Evolutionary conservation across 768 basidiomycete genomes (phyloP).

Genomic region (Podaxis mareebaensis): DNA sequence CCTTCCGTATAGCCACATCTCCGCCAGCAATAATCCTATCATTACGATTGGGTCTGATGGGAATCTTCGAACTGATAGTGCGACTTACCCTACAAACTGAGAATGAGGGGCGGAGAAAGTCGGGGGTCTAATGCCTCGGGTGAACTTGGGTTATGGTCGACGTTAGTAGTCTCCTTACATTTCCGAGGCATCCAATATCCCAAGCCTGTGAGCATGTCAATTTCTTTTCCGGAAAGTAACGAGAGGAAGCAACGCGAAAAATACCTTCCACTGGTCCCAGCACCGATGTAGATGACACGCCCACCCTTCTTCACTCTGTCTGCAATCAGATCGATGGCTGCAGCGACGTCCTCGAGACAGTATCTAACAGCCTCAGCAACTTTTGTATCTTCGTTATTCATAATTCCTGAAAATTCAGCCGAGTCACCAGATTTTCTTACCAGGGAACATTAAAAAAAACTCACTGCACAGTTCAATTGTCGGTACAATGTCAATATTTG

Average conservation of each 20-base stretch:
- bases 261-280: slow-evolving; percentile 36
- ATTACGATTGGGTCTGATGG: not conserved
- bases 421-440: not conserved
- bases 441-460: slow-evolving; percentile 4
- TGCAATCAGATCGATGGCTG: slow-evolving; percentile 30
- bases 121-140: slow-evolving; percentile 22
- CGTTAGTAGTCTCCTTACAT: slow-evolving; percentile 20
- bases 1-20: slow-evolving; percentile 29
- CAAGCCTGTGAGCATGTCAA: slow-evolving; percentile 22
- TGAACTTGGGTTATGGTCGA: not conserved
- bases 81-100: slow-evolving; percentile 26
- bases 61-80: not conserved
- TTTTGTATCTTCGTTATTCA: slow-evolving; percentile 30
- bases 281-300: slow-evolving; percentile 35
- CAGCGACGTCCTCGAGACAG: slow-evolving; percentile 29
- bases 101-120: slow-evolving; percentile 28
- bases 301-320: slow-evolving; percentile 29
- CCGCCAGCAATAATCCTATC: slow-evolving; percentile 29
- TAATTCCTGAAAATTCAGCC: slow-evolving; percentile 22
- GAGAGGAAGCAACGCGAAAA: not conserved
- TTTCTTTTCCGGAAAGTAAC: not conserved
- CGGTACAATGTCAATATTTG: slow-evolving; percentile 29
- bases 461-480: slow-evolving; percentile 32
- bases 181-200: slow-evolving; percentile 33
- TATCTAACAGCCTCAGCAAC: slow-evolving; percentile 29